These are phyloP conservation scores for Fraxinus dipetala DNA, from an alignment of 305 asterid genomes.

Conservation along the genomic window DNA sequence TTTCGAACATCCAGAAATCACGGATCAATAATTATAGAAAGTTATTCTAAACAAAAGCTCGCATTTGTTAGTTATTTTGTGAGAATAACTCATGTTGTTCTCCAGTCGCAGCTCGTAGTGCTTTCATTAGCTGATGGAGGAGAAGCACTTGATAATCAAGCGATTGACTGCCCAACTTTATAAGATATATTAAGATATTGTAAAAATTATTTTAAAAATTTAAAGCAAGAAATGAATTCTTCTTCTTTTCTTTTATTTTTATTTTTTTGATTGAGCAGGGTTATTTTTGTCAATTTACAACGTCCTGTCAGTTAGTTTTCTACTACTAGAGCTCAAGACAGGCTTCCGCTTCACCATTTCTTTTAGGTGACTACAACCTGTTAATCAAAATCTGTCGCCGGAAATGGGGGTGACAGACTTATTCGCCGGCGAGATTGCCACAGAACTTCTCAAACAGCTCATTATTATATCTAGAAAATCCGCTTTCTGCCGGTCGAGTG, in stretches of 20 bases:
- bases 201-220: too few species aligned
- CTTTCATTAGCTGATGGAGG: not conserved
- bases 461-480: slow-evolving; percentile 48
- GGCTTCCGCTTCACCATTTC: not conserved
- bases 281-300: slow-evolving; percentile 7
- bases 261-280: slow-evolving; percentile 1
- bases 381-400: slow-evolving; percentile 1
- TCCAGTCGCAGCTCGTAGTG: not conserved
- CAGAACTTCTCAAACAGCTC: slow-evolving; percentile 76
- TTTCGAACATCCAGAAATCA: too few species aligned
- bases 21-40: not conserved
- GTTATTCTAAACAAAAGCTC: not conserved
- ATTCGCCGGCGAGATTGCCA: slow-evolving; percentile 87
- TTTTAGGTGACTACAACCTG: slow-evolving; percentile 34
- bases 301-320: slow-evolving; percentile 13
- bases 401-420: slow-evolving; percentile 76
- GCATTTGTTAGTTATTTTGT: too few species aligned
- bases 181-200: not conserved
- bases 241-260: too few species aligned
- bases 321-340: not conserved
- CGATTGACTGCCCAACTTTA: not conserved
- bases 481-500: slow-evolving; percentile 62
- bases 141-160: not conserved
- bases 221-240: not conserved
- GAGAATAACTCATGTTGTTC: too few species aligned